Evolutionary conservation across 306 rosid species (phyloP).

Genomic region (Ochetophila trinervis): DNA sequence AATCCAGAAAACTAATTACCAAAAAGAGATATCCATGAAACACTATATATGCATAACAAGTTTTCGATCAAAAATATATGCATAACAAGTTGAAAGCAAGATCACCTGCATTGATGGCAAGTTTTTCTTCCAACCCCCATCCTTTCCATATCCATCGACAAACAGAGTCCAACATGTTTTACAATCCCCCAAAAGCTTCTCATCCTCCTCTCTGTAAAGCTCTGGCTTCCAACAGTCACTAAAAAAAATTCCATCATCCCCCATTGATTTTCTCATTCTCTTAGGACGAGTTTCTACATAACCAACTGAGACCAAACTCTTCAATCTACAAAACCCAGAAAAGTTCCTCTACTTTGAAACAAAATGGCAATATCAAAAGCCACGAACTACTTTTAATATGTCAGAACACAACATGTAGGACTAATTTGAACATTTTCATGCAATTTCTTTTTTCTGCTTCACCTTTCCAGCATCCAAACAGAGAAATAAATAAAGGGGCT

Average conservation of each 20-base stretch:
- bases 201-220: slow-evolving; percentile 65
- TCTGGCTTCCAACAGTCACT: slow-evolving; percentile 61
- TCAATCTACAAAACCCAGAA: slow-evolving; percentile 45
- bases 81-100: no score
- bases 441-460: not conserved
- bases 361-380: not conserved
- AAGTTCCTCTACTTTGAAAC: slow-evolving; percentile 5
- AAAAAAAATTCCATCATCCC: slow-evolving; percentile 35
- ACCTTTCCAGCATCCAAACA: slow-evolving; percentile 10
- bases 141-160: slow-evolving; percentile 68
- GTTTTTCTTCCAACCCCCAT: slow-evolving; percentile 58
- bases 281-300: slow-evolving; percentile 28
- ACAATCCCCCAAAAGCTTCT: slow-evolving; percentile 64
- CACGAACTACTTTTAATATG: slow-evolving; percentile 1
- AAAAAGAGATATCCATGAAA: not conserved
- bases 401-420: not conserved
- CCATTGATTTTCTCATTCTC: slow-evolving; percentile 12
- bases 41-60: not conserved
- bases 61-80: no score
- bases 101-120: slow-evolving; percentile 86
- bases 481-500: not conserved
- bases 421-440: not conserved
- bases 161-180: slow-evolving; percentile 50
- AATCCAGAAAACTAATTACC: not conserved
- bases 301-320: slow-evolving; percentile 45